These are phyloP conservation scores for Pythium sukuiense DNA, from an alignment of 352 stramenopile genomes.

Conservation along the genomic window DNA sequence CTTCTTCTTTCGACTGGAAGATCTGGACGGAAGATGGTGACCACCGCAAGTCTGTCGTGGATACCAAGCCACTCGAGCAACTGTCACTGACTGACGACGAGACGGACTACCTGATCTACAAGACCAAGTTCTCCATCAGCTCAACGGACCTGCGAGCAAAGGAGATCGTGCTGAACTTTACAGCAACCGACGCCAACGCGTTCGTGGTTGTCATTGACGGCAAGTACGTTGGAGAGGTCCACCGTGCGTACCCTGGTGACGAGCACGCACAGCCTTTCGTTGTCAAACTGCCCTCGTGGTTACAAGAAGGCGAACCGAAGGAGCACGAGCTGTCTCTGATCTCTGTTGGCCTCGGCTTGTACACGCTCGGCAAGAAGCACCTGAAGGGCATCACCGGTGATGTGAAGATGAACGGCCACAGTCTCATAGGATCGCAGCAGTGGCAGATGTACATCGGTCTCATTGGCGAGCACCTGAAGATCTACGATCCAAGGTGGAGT, in stretches of 20 bases:
- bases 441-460: conserved; percentile 67
- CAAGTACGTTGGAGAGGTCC: conserved; percentile 40
- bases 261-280: conserved; percentile 51
- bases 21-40: conserved; percentile 53
- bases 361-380: conserved; percentile 53
- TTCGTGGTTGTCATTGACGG: conserved; percentile 57
- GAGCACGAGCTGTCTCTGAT: conserved; percentile 43
- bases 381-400: conserved; percentile 57
- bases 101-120: conserved; percentile 68
- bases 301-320: conserved; percentile 20
- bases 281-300: conserved; percentile 40
- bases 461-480: conserved; percentile 62
- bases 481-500: conserved; percentile 48
- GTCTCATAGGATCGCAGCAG: conserved; percentile 26
- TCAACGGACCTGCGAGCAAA: background rate
- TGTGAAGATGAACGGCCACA: conserved; percentile 42
- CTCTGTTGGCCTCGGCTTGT: conserved; percentile 61
- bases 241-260: conserved; percentile 46
- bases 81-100: conserved; percentile 51
- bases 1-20: conserved; percentile 40
- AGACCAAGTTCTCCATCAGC: conserved; percentile 41
- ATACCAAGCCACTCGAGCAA: conserved; percentile 48
- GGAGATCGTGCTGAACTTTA: conserved; percentile 40
- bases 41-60: conserved; percentile 37
- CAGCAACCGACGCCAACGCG: conserved; percentile 51